These are phyloP conservation scores for Talaromyces sp. DNA, from an alignment of 2,329 filamentous ascomycete genomes.

Conservation along the genomic window DNA sequence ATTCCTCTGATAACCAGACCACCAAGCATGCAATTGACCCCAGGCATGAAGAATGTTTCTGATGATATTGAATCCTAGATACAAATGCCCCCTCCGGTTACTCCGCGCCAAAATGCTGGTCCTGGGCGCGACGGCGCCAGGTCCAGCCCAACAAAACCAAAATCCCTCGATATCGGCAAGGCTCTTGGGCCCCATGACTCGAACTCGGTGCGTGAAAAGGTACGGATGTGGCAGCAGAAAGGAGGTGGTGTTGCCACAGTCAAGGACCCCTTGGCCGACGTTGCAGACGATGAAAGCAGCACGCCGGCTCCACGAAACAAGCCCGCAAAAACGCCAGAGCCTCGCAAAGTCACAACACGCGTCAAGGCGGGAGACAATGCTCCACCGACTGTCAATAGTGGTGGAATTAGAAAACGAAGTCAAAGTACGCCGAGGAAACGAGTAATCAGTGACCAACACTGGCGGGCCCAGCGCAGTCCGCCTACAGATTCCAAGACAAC, in stretches of 20 bases:
- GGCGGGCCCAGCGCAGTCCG: conserved; percentile 56
- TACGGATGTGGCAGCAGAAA: conserved; percentile 79
- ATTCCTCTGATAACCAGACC: background rate
- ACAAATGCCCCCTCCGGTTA: conserved; percentile 42
- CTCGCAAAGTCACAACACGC: conserved; percentile 10
- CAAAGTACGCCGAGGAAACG: conserved; percentile 77
- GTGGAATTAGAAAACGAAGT: conserved; percentile 36
- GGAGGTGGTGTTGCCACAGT: conserved; percentile 65
- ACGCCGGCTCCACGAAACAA: conserved; percentile 26
- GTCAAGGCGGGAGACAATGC: conserved; percentile 26
- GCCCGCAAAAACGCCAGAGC: conserved; percentile 24
- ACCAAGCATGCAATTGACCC: background rate
- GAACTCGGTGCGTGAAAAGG: conserved; percentile 70
- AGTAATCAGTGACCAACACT: conserved; percentile 90
- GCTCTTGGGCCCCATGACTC: conserved; percentile 59
- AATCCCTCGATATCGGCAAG: conserved; percentile 46
- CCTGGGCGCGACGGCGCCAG: conserved; percentile 54
- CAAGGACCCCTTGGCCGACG: conserved; percentile 54
- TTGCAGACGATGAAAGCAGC: conserved; percentile 48
- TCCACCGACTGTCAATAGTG: background rate
- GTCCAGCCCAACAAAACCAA: conserved; percentile 53
- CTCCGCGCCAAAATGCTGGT: conserved; percentile 33
- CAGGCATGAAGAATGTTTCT: conserved; percentile 11
- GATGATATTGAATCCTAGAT: conserved; percentile 8
- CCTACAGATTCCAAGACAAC: conserved; percentile 36